A percentile compares a stretch with the other conserved stretches of the same genome.
phyloP scores from a whole-genome alignment of 2,329 filamentous ascomycete genomes.

The Apiospora saccharicola region DNA sequence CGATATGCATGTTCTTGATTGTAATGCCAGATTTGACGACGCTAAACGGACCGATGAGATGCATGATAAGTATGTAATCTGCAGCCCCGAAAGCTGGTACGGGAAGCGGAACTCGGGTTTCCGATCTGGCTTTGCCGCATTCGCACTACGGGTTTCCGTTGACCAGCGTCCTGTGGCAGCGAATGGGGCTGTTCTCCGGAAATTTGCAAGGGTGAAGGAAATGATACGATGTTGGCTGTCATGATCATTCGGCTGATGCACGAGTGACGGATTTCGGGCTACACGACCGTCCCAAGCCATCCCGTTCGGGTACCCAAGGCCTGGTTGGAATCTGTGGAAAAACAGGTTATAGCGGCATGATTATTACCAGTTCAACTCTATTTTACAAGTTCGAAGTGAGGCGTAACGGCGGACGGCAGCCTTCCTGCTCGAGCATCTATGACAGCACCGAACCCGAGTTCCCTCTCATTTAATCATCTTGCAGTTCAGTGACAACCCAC shows the following conservation, averaged over 20 bases:
- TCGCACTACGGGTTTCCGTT: neutral
- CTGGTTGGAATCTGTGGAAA: neutral
- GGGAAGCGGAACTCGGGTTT: neutral
- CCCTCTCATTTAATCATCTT: neutral
- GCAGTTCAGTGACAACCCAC: neutral
- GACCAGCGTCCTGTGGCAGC: neutral
- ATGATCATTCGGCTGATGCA: slow-evolving; percentile 12
- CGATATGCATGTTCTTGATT: neutral
- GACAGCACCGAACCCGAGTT: neutral
- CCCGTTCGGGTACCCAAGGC: neutral
- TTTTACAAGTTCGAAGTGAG: neutral
- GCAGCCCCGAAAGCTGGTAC: neutral
- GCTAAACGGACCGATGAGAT: slow-evolving; percentile 1
- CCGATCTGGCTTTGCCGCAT: neutral
- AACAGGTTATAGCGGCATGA: slow-evolving; percentile 11
- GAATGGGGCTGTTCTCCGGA: slow-evolving; percentile 4
- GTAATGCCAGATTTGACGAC: neutral
- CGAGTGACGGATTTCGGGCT: neutral
- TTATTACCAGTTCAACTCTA: neutral
- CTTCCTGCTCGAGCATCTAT: neutral
- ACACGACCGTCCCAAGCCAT: neutral
- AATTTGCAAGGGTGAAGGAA: slow-evolving; percentile 7
- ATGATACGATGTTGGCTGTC: slow-evolving; percentile 13
- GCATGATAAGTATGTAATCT: neutral
- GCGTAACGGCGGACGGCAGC: neutral